phyloP scores from a whole-genome alignment of 148 eudicot genomes.

The Nyssa sinensis region DNA sequence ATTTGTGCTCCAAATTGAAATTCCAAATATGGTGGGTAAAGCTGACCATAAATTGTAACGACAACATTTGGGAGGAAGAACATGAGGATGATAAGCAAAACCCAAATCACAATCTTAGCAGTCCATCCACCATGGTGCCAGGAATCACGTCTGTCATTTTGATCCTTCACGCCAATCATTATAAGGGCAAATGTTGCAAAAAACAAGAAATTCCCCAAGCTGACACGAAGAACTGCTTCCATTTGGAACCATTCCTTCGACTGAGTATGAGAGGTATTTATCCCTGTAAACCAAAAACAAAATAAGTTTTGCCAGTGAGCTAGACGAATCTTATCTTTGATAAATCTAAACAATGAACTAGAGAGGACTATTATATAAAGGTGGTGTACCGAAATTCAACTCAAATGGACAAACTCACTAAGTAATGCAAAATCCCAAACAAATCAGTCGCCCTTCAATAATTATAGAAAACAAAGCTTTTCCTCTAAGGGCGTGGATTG shows the following conservation, averaged over 20 bases:
- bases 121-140: constrained; percentile 99
- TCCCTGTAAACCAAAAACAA: constrained; percentile 56
- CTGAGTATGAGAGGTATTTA: constrained; percentile 51
- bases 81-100: constrained; percentile 65
- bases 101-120: constrained; percentile 79
- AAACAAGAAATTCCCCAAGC: constrained; percentile 89
- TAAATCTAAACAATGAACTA: neutral
- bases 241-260: constrained; percentile 72
- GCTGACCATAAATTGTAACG: constrained; percentile 73
- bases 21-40: constrained; percentile 1
- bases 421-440: neutral
- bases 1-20: neutral
- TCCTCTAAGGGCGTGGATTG: too few relatives aligned
- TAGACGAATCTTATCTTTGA: neutral
- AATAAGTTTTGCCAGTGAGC: neutral
- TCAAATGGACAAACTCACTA: neutral
- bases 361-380: neutral
- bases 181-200: constrained; percentile 67
- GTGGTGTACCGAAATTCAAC: neutral
- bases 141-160: constrained; percentile 88
- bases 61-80: constrained; percentile 82
- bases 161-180: constrained; percentile 97
- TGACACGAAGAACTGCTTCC: constrained; percentile 89
- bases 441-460: neutral
- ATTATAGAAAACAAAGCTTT: too few relatives aligned